phyloP scores from a whole-genome alignment of 2,329 filamentous ascomycete genomes.

The Parastagonospora avenae region DNA sequence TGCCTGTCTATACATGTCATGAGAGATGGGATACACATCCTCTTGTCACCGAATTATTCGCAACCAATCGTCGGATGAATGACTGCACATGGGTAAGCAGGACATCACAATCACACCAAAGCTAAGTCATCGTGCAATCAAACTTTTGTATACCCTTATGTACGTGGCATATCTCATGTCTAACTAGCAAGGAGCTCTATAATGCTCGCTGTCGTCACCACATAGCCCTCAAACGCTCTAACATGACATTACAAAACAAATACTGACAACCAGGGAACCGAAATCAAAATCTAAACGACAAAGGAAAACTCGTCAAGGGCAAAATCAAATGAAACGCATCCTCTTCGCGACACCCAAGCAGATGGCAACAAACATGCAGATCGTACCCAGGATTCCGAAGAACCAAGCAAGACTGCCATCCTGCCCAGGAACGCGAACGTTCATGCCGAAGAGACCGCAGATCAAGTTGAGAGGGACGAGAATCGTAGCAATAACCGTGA shows the following conservation, averaged over 20 bases:
- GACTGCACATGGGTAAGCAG: too few relatives aligned
- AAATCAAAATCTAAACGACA: not conserved
- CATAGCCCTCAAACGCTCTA: not conserved
- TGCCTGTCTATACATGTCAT: too few relatives aligned
- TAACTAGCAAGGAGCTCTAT: not conserved
- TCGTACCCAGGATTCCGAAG: constrained; percentile 63
- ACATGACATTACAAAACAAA: constrained; percentile 4
- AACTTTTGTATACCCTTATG: constrained; percentile 15
- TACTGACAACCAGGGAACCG: not conserved
- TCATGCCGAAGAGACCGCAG: constrained; percentile 88
- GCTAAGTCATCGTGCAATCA: not conserved
- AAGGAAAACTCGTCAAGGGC: not conserved
- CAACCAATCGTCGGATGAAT: too few relatives aligned
- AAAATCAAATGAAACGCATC: constrained; percentile 48
- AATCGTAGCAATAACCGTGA: constrained; percentile 91
- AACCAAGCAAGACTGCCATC: constrained; percentile 59
- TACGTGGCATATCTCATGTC: constrained; percentile 8
- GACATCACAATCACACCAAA: too few relatives aligned
- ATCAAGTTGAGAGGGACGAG: constrained; percentile 96
- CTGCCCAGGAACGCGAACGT: constrained; percentile 73
- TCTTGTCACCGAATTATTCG: too few relatives aligned
- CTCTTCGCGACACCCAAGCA: constrained; percentile 51
- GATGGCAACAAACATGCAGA: constrained; percentile 53
- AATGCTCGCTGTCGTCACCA: not conserved
- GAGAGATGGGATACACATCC: too few relatives aligned